Evolutionary conservation across 805 yeast genomes (phyloP), one percentile per base, ranked within the genome.

Genomic region (Yarrowia sp.): DNA sequence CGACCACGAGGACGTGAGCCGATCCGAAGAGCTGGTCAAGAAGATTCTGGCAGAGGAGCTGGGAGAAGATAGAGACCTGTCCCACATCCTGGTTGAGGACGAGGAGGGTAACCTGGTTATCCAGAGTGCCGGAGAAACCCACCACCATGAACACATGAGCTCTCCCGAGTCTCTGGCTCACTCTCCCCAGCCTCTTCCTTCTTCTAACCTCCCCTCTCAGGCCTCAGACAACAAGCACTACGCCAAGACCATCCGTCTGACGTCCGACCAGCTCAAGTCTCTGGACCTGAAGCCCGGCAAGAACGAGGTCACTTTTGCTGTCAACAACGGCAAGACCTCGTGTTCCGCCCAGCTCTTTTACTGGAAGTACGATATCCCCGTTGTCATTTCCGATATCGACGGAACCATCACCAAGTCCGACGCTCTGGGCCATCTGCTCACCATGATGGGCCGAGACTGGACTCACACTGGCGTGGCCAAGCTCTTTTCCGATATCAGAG

Each of bases 381-480:
- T 95, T 50, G 99, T 95, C 8, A 94, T 95, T 35, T 91, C 97
- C 9, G 99, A 95, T 79, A 95, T 95, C 70, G 99, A 95, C 77
- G 99, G 99, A 16, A 95, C 99, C 1, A 95, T 95, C 72, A 95
- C 99, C 16, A 93, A 92, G 78, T 92, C 98, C 0, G 99, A 95
- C 80, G 99, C 99, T 0, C 81, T 95, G 74, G 99, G 99, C 2
- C 99, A 95, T 78, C 94, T 95, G 2, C 82, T 95, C 77, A 92
- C 95, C 16, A 87, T 94, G 87, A 82, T 95, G 45, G 99, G 99
- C 5, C 86, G 92, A 73, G 99, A 95, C 80, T 95, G 99, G 99
- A 95, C 99, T 0, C 99, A 95, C 77, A 86, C 87, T 1, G 99
- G 99, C 41, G 99, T 95, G 49, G 97, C 98, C 2, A 88, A 88